Evolutionary conservation across 352 stramenopile genomes (phyloP), one percentile per base, ranked within the genome.

Genomic region (Globisporangium heterothallicum): DNA sequence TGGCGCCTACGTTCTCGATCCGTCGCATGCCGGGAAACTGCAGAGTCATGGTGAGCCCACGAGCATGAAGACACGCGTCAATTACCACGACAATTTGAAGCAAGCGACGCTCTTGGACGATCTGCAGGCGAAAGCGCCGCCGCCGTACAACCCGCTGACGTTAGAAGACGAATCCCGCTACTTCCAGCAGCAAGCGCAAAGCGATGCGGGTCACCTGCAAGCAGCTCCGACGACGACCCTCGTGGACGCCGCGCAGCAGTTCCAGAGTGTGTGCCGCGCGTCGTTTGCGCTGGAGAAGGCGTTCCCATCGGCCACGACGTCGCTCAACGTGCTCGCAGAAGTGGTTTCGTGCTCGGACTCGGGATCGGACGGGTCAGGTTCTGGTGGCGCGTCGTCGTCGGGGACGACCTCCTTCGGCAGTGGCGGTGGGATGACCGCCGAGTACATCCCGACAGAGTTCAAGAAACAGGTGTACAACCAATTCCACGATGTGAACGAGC

Each of bases 401-500:
- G 63, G 68, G 32, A 57, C 72, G 18, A n/a, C n/a, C n/a, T n/a
- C n/a, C n/a, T 53, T 86, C 13, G 66, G 70, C 16, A 56, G 22
- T 8, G 75, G 67, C 29, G 78, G 77, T 10, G 72, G 72, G 1
- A 65, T 84, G 45, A 74, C 78, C 1, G 78, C 81, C 5, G 78
- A 88, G 42, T 87, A 72, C 44, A 92, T 92, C 53, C 81, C 81
- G 27, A 88, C 74, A 35, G 80, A 94, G 38, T 92, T 92, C 60
- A 92, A 92, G 64, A 90, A 89, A 56, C 76, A 90, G 47, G 68
- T 94, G 35, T 90, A 88, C 74, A 84, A 80, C 42, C 80, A 91
- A 49, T 92, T 92, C 56, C 81, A 92, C 61, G 79, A 92, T 49
- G 82, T 92, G 49, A 84, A 72, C 32, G 84, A 94, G 51, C 32